phyloP scores from a whole-genome alignment of 1,139 yeast species.

The Yamadazyma conglobata region DNA sequence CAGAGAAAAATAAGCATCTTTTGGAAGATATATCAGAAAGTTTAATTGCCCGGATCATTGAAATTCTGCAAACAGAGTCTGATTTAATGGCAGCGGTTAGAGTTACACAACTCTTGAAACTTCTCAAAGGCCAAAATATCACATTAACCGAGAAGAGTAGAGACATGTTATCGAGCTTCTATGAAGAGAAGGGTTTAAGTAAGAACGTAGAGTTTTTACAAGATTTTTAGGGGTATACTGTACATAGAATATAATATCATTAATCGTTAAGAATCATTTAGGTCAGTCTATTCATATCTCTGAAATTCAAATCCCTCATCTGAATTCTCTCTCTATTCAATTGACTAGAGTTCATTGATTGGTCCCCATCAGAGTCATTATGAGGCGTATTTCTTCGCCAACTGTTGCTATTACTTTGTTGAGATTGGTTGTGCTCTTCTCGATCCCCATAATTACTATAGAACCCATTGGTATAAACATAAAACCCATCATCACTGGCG shows the following conservation, averaged over 20 bases:
- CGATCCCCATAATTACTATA: slow-evolving; percentile 19
- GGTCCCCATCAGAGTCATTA: slow-evolving; percentile 18
- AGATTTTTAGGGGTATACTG: slow-evolving; percentile 2
- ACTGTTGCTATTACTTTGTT: slow-evolving; percentile 16
- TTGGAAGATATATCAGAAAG: slow-evolving; percentile 13
- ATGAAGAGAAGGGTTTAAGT: not conserved
- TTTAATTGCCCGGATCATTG: slow-evolving; percentile 14
- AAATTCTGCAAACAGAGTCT: slow-evolving; percentile 1
- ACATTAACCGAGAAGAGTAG: slow-evolving; percentile 2
- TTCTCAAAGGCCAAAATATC: slow-evolving; percentile 7
- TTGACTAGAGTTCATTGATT: slow-evolving; percentile 17
- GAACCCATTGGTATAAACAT: slow-evolving; percentile 45
- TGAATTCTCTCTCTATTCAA: slow-evolving; percentile 11
- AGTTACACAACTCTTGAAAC: slow-evolving; percentile 8
- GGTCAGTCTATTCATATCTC: slow-evolving; percentile 1
- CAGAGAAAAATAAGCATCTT: slow-evolving; percentile 13
- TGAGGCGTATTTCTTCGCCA: slow-evolving; percentile 22
- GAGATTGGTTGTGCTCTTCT: slow-evolving; percentile 14
- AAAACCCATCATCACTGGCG: slow-evolving; percentile 46
- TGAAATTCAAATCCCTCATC: slow-evolving; percentile 7
- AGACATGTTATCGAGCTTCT: slow-evolving; percentile 2
- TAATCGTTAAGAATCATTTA: slow-evolving; percentile 1
- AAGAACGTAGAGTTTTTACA: slow-evolving; percentile 3
- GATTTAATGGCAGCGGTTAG: slow-evolving; percentile 1
- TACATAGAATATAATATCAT: slow-evolving; percentile 6